phyloP scores from a whole-genome alignment of 768 basidiomycete species.

The Suillus bovinus region DNA sequence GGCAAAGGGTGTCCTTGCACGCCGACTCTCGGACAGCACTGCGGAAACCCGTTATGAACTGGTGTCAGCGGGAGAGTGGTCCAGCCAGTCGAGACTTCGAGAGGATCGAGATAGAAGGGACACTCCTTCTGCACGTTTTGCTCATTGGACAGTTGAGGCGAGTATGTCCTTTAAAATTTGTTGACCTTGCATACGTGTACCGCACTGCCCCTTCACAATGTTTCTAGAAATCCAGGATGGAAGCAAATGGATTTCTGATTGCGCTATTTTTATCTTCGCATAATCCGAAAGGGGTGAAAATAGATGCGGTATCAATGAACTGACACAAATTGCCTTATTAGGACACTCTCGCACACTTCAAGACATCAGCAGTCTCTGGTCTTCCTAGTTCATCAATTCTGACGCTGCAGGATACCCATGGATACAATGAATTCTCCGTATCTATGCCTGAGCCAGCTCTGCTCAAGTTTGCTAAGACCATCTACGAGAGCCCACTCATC shows the following conservation, averaged over 20 bases:
- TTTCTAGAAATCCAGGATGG: conserved; percentile 16
- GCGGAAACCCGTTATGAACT: conserved; percentile 43
- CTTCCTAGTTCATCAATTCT: conserved; percentile 64
- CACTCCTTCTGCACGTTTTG: conserved; percentile 69
- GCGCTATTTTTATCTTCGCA: background rate
- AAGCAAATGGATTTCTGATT: conserved; percentile 3
- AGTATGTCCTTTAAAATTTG: conserved; percentile 21
- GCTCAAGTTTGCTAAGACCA: conserved; percentile 91
- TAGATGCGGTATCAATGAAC: conserved; percentile 10
- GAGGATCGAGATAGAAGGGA: conserved; percentile 35
- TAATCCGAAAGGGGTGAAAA: too few species aligned
- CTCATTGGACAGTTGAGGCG: conserved; percentile 66
- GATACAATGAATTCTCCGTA: conserved; percentile 95
- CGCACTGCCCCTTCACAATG: background rate
- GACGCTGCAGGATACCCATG: conserved; percentile 63
- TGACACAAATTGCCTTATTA: conserved; percentile 29
- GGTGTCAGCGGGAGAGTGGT: conserved; percentile 21
- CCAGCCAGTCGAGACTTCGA: conserved; percentile 19
- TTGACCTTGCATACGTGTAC: background rate
- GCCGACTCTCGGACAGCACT: conserved; percentile 16
- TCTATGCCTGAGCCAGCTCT: conserved; percentile 75
- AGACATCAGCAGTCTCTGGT: conserved; percentile 62
- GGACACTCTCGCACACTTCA: conserved; percentile 76
- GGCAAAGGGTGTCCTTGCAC: conserved; percentile 33
- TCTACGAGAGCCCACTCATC: conserved; percentile 94